Base-by-base conservation (phyloP, 345 rosid species). In the Eucalyptus camaldulensis region DNA sequence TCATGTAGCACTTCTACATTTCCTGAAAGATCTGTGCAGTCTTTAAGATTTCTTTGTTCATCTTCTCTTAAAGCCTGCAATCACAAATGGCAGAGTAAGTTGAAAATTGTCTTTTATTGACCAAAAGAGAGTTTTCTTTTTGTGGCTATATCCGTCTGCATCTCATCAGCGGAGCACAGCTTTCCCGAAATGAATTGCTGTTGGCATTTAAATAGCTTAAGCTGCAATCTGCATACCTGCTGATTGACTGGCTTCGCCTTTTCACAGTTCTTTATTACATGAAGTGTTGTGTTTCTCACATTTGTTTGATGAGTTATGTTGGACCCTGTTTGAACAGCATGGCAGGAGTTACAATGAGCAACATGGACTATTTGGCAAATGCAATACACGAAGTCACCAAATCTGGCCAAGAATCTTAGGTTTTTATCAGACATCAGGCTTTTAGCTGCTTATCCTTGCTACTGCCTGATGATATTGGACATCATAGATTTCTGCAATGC, bases 281-380 rank as follows among this genome's bases (percentile, higher is more conserved):
- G 22, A 67, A 31, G 45, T 19, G 81, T 33, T 72, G 44, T 33
- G 44, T 33, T 69, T 40, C 33, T n/a, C 10, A 2, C 76, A 65
- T n/a, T 65, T n/a, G 76, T 65, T n/a, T 65, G 19, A 65, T 65
- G 76, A 65, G 76, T 65, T n/a, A 65, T 15, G 40, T n/a, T 65
- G 76, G 76, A 15, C 76, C 40, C 21, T 65, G 76, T 65, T 40
- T 76, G 29, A 40, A 43, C 98, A 97, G 99, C 90, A 96, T 97
- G 99, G 99, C 99, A 2, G 99, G 99, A 43, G 94, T 97, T 54
- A 97, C 99, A 2, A 94, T 95, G 11, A 96, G 97, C 72, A 97
- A 95, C 72, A 95, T 97, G 15, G 95, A 92, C 88, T 96, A 94
- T 93, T 92, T 97, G 92, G 99, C 98, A 22, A 95, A 94, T 88